These are phyloP conservation scores for Colletotrichum zoysiae DNA, from an alignment of 2,329 filamentous ascomycete species.

Conservation along the genomic window DNA sequence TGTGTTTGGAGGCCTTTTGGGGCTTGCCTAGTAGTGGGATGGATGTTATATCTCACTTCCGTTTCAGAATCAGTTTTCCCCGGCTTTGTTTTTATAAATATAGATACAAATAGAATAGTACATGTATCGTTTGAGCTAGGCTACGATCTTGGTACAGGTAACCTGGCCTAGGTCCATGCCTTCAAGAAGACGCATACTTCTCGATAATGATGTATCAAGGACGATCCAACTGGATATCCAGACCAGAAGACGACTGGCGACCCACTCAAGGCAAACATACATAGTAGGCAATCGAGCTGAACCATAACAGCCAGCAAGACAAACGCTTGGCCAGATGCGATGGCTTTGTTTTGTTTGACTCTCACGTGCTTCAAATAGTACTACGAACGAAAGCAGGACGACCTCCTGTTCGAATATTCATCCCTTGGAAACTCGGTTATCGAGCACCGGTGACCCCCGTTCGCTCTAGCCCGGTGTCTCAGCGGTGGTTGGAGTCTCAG, in stretches of 20 bases:
- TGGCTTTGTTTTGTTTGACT: conserved; percentile 4
- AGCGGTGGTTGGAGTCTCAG: neutral
- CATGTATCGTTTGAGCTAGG: neutral
- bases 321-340: too few species aligned
- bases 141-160: neutral
- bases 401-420: neutral
- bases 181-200: neutral
- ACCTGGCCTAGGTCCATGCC: too few species aligned
- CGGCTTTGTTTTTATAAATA: neutral
- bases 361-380: neutral
- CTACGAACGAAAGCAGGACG: neutral
- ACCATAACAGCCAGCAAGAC: neutral
- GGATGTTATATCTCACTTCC: neutral
- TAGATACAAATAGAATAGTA: neutral
- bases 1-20: neutral
- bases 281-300: neutral
- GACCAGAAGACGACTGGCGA: neutral
- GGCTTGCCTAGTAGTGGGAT: neutral
- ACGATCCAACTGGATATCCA: neutral
- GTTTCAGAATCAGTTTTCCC: neutral
- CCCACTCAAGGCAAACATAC: neutral
- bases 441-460: neutral
- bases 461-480: conserved; percentile 8
- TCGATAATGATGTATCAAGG: neutral
- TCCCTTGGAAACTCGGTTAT: conserved; percentile 2